Evolutionary conservation across 2,329 filamentous ascomycete genomes (phyloP).

Genomic region (Drechslerella coelobrocha): DNA sequence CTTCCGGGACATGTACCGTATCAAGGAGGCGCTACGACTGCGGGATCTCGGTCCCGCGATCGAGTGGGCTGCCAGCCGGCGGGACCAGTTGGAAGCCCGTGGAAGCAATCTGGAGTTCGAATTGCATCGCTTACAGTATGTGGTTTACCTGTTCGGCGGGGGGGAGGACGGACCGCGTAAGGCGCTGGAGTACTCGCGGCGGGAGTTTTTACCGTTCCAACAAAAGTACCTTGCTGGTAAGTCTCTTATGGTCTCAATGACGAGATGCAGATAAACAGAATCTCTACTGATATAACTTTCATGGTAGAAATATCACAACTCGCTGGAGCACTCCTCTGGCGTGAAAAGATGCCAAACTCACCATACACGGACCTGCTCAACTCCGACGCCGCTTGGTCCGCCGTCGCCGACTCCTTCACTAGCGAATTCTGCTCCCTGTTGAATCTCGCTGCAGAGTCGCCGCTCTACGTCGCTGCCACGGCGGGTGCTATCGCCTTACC

Average conservation of each 20-base stretch:
- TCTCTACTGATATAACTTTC: background rate
- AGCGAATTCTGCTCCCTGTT: slow-evolving; percentile 93
- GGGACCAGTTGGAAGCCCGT: slow-evolving; percentile 73
- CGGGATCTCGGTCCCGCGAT: slow-evolving; percentile 79
- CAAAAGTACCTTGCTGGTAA: slow-evolving; percentile 68
- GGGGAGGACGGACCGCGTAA: slow-evolving; percentile 61
- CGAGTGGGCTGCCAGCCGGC: slow-evolving; percentile 78
- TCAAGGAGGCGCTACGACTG: slow-evolving; percentile 77
- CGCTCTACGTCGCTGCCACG: slow-evolving; percentile 89
- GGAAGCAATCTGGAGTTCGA: slow-evolving; percentile 97
- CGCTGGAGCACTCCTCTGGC: slow-evolving; percentile 79
- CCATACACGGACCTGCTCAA: slow-evolving; percentile 75
- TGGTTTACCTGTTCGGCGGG: slow-evolving; percentile 80
- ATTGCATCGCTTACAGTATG: slow-evolving; percentile 82
- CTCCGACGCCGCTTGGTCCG: slow-evolving; percentile 76
- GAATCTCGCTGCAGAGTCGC: slow-evolving; percentile 86
- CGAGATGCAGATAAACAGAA: too few species aligned
- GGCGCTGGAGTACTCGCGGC: slow-evolving; percentile 77
- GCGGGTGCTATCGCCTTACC: slow-evolving; percentile 92
- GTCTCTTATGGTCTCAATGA: too few species aligned
- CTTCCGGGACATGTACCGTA: slow-evolving; percentile 89
- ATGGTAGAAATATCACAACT: slow-evolving; percentile 76
- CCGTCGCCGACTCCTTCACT: slow-evolving; percentile 85
- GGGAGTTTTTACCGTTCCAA: slow-evolving; percentile 77
- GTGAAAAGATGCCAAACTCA: slow-evolving; percentile 73